Evolutionary conservation across 352 stramenopile genomes (phyloP).

Genomic region (Phytophthora ohioensis): DNA sequence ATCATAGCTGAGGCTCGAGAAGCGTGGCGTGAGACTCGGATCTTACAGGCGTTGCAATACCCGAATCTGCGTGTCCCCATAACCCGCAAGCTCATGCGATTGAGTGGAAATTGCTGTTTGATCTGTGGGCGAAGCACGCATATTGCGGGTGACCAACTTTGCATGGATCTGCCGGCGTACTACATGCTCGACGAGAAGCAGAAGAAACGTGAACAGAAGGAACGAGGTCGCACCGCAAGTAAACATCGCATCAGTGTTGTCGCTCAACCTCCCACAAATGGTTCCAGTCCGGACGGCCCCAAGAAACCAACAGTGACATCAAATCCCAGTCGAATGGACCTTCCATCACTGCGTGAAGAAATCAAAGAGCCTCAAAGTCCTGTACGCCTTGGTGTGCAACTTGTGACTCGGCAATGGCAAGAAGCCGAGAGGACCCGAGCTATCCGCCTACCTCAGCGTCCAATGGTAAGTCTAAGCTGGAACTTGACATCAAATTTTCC

Average conservation of each 20-base stretch:
- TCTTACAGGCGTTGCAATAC: slow-evolving; percentile 76
- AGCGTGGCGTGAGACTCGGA: slow-evolving; percentile 77
- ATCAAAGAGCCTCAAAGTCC: slow-evolving; percentile 24
- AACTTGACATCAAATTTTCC: slow-evolving; percentile 1
- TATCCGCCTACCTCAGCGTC: slow-evolving; percentile 38
- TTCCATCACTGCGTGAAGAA: slow-evolving; percentile 42
- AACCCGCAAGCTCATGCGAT: slow-evolving; percentile 85
- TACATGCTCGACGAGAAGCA: slow-evolving; percentile 73
- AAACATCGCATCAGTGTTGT: slow-evolving; percentile 63
- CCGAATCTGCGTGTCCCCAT: slow-evolving; percentile 77
- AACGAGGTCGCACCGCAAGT: slow-evolving; percentile 50
- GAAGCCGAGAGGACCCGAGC: slow-evolving; percentile 53
- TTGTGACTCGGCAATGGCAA: slow-evolving; percentile 65
- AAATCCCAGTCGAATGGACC: slow-evolving; percentile 18
- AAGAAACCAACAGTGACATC: slow-evolving; percentile 11
- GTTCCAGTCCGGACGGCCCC: slow-evolving; percentile 1
- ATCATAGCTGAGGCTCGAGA: slow-evolving; percentile 64
- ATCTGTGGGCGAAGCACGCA: slow-evolving; percentile 79
- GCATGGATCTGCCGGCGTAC: slow-evolving; percentile 77
- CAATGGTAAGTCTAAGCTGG: slow-evolving; percentile 32
- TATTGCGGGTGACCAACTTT: slow-evolving; percentile 80
- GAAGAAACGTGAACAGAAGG: slow-evolving; percentile 55
- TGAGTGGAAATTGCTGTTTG: slow-evolving; percentile 81
- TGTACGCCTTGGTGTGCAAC: slow-evolving; percentile 52
- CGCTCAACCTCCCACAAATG: slow-evolving; percentile 12